Evolutionary conservation across 2,329 filamentous ascomycete species (phyloP).

Genomic region (Fusarium secorum): DNA sequence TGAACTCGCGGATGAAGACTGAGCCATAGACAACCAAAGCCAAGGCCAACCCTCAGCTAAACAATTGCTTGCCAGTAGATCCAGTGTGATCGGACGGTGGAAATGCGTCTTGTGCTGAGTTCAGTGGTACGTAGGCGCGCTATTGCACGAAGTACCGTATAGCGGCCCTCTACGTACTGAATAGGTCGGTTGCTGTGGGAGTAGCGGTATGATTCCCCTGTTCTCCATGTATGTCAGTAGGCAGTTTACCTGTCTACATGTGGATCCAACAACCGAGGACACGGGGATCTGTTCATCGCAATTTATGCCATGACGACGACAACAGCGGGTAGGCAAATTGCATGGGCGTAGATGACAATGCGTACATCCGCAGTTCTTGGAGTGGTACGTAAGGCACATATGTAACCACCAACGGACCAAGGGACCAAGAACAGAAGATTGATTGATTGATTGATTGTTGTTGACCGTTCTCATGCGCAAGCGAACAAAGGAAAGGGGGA

Average conservation of each 20-base stretch:
- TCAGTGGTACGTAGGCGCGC: background rate
- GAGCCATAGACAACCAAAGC: background rate
- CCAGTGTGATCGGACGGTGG: slow-evolving; percentile 1
- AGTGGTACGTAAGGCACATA: slow-evolving; percentile 16
- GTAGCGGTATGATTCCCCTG: slow-evolving; percentile 16
- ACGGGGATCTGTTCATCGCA: slow-evolving; percentile 32
- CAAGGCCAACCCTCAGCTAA: background rate
- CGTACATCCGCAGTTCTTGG: background rate
- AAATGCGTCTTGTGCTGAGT: slow-evolving; percentile 13
- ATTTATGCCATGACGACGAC: slow-evolving; percentile 36
- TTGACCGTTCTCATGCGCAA: slow-evolving; percentile 6
- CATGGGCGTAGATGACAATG: slow-evolving; percentile 16
- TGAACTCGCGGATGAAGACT: background rate
- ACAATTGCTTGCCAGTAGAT: background rate
- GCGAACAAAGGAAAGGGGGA: slow-evolving; percentile 17
- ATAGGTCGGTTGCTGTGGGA: slow-evolving; percentile 8
- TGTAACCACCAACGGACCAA: slow-evolving; percentile 26
- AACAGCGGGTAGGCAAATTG: slow-evolving; percentile 9
- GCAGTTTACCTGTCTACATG: background rate
- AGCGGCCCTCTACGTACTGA: background rate
- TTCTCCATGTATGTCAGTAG: background rate
- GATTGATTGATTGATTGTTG: background rate
- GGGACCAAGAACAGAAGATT: slow-evolving; percentile 11
- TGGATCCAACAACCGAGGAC: slow-evolving; percentile 10
- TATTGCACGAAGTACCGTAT: slow-evolving; percentile 6